Percentiles rank a stretch among this genome's conserved stretches.
phyloP scores from a whole-genome alignment of 2,329 filamentous ascomycete genomes.

The Pseudogymnoascus sp. region DNA sequence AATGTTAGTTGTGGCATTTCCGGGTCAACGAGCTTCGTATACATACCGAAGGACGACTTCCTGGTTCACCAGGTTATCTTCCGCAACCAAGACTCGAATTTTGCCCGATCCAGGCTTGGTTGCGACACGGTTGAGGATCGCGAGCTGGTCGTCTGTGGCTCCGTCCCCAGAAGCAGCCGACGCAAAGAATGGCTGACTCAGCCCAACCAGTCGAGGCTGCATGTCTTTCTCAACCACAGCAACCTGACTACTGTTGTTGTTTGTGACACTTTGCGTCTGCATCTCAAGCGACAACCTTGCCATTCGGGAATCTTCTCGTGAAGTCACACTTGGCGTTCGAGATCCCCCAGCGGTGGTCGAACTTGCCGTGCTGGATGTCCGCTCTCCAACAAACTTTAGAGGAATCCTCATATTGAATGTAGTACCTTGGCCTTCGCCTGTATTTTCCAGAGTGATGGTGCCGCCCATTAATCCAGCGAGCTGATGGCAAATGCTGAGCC shows the following conservation, averaged over 20 bases:
- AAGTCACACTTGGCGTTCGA: neutral
- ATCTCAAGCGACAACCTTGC: constrained; percentile 10
- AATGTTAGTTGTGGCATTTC: constrained; percentile 49
- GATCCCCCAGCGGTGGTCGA: constrained; percentile 8
- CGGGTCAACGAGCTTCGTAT: neutral
- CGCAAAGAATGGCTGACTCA: constrained; percentile 73
- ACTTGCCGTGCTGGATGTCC: constrained; percentile 32
- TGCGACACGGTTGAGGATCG: constrained; percentile 55
- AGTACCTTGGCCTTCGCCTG: constrained; percentile 44
- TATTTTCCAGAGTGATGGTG: constrained; percentile 61
- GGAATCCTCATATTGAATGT: constrained; percentile 79
- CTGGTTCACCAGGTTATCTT: constrained; percentile 61
- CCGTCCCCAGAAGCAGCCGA: constrained; percentile 15
- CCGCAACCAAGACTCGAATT: constrained; percentile 76
- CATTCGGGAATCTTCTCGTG: neutral
- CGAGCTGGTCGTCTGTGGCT: constrained; percentile 49
- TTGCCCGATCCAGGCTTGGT: constrained; percentile 51
- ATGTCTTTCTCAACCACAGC: constrained; percentile 48
- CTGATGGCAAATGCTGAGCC: constrained; percentile 83
- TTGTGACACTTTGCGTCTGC: constrained; percentile 11
- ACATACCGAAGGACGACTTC: constrained; percentile 47
- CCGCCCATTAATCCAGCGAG: constrained; percentile 78
- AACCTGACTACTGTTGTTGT: neutral
- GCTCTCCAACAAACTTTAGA: constrained; percentile 63
- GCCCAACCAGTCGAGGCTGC: constrained; percentile 70